These are phyloP conservation scores for Xylariomycetidae sp. DNA, from an alignment of 2,329 filamentous ascomycete genomes.

Conservation along the genomic window DNA sequence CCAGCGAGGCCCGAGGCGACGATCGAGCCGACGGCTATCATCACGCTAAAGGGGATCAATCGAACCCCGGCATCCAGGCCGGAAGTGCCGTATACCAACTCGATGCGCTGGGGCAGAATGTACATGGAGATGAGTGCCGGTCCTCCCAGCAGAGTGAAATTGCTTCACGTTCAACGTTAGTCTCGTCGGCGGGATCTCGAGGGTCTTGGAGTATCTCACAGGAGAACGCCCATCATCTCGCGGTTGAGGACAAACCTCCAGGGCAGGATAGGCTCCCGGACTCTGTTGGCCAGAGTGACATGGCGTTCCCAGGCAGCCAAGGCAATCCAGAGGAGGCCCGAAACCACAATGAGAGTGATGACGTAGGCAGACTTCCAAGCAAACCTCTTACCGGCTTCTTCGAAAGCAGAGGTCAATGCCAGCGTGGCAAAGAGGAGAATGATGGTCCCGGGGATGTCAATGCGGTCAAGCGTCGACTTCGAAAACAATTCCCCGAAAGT, in stretches of 20 bases:
- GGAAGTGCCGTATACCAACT: neutral
- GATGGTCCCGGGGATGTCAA: slow-evolving; percentile 8
- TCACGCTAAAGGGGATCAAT: neutral
- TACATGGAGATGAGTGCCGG: slow-evolving; percentile 7
- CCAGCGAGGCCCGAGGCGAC: slow-evolving; percentile 5
- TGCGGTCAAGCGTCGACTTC: slow-evolving; percentile 1
- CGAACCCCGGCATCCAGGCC: neutral
- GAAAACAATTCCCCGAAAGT: neutral
- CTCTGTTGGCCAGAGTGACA: slow-evolving; percentile 8
- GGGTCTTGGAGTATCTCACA: no score
- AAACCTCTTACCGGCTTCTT: slow-evolving; percentile 8
- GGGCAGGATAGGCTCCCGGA: slow-evolving; percentile 14
- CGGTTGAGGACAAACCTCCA: slow-evolving; percentile 16
- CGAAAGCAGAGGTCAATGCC: slow-evolving; percentile 6
- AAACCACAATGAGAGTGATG: slow-evolving; percentile 6
- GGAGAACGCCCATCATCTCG: slow-evolving; percentile 14
- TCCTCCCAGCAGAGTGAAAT: slow-evolving; percentile 11
- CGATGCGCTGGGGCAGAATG: neutral
- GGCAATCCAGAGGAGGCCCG: slow-evolving; percentile 6
- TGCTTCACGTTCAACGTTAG: slow-evolving; percentile 6
- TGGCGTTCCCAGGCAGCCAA: slow-evolving; percentile 7
- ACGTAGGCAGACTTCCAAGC: slow-evolving; percentile 11
- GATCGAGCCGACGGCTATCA: neutral
- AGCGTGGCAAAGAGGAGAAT: slow-evolving; percentile 6
- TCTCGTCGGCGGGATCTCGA: no score